Evolutionary conservation across 768 basidiomycete genomes (phyloP), one percentile per base, ranked within the genome.

Genomic region (Termitomyces bulborhizus): DNA sequence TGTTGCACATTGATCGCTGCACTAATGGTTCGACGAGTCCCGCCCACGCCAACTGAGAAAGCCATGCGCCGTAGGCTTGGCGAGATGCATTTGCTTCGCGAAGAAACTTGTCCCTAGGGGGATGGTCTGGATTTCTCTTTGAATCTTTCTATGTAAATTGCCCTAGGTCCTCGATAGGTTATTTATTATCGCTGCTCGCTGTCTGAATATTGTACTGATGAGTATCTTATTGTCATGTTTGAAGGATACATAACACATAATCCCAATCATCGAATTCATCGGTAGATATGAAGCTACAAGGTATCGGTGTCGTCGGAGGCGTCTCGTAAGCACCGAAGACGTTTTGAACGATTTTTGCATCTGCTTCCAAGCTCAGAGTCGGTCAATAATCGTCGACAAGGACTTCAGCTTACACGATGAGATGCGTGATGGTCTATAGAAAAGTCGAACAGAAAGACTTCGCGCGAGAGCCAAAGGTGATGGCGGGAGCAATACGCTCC

Each of bases 21-120:
- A 4, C 60, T 82, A 3, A 78, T 90, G 60, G 86, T 88, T 31
- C 85, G 90, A 46, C 84, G 79, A 74, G 91, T 97, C 0, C 85
- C 95, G 13, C 91, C 86, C 0, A 98, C 95, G 21, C 88, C 84
- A 47, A 91, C 93, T 4, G 95, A 98, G 73, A 90, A 84, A 72
- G 86, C 90, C 55, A 97, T 93, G 84, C 79, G 88, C 53, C 78
- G 88, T 18, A 79, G 90, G 46, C 76, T 94, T 13, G 88, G 82
- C 13, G 83, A 87, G 71, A 86, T 98, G 84, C 82, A 83, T 69
- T 73, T 84, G 36, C 79, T 93, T 52, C 82, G 81, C 63, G 82
- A 83, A 62, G 86, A 84, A 64, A 72, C 72, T 26, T 73, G 72
- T 39, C 73, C 81, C 7, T 83, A 29, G 51, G 24, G 51, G 24